A percentile compares a stretch with the other conserved stretches of the same genome.
Evolutionary conservation across 148 eudicot genomes (phyloP).

Genomic region (Chenopodium suecicum): DNA sequence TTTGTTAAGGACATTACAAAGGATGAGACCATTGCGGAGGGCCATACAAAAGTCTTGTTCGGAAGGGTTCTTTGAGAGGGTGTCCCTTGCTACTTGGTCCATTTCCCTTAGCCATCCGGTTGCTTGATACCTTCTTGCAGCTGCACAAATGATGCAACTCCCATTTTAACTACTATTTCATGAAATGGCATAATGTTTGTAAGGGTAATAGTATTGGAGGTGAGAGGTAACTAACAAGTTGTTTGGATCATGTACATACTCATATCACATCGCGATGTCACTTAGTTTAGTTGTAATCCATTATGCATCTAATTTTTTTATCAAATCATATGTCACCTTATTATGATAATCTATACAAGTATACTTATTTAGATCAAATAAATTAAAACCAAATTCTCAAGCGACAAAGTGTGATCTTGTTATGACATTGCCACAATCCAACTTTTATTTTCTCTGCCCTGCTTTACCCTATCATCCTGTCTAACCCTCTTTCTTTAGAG

Average conservation of each 20-base stretch:
- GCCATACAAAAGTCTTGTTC: slow-evolving; percentile 77
- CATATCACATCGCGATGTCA: too few relatives aligned
- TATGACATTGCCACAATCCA: neutral
- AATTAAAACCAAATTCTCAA: neutral
- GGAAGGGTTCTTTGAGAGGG: slow-evolving; percentile 65
- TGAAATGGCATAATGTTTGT: too few relatives aligned
- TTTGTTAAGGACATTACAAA: slow-evolving; percentile 97
- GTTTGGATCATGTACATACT: too few relatives aligned
- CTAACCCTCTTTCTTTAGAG: neutral
- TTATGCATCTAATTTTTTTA: too few relatives aligned
- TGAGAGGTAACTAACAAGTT: too few relatives aligned
- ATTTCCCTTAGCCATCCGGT: slow-evolving; percentile 83
- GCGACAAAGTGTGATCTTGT: slow-evolving; percentile 1
- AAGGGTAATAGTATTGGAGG: too few relatives aligned
- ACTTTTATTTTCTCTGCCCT: slow-evolving; percentile 12
- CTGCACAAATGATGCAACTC: slow-evolving; percentile 30
- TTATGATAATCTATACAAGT: too few relatives aligned
- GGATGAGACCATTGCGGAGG: slow-evolving; percentile 94
- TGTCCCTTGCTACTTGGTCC: slow-evolving; percentile 77
- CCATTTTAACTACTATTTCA: neutral
- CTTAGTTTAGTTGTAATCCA: too few relatives aligned
- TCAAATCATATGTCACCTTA: too few relatives aligned
- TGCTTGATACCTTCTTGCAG: slow-evolving; percentile 72
- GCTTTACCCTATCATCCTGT: slow-evolving; percentile 25
- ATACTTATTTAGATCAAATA: too few relatives aligned